phyloP scores from a whole-genome alignment of 208 protist genomes.

The Leishmania tarentolae region DNA sequence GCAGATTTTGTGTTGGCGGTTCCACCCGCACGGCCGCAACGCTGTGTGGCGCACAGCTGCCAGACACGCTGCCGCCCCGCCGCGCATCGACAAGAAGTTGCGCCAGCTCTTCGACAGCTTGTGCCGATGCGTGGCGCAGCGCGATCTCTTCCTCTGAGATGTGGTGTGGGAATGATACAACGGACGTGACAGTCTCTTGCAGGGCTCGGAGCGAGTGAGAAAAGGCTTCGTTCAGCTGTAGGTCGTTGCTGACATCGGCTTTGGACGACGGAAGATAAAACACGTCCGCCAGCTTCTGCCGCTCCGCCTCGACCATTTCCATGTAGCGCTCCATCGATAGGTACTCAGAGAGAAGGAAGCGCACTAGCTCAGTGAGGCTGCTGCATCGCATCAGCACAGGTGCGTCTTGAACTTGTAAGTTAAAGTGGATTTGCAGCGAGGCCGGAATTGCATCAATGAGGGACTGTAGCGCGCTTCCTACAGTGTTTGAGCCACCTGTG shows the following conservation, averaged over 20 bases:
- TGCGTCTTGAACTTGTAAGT: conserved; percentile 18
- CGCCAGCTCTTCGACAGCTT: conserved; percentile 68
- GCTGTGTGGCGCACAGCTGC: conserved; percentile 4
- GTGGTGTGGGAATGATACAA: conserved; percentile 35
- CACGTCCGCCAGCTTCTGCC: conserved; percentile 10
- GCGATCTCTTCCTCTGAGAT: conserved; percentile 33
- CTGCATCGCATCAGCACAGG: conserved; percentile 17
- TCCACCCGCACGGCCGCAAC: conserved; percentile 42
- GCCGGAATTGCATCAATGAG: conserved; percentile 30
- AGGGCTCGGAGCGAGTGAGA: conserved; percentile 16
- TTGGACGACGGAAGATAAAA: conserved; percentile 10
- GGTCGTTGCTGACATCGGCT: background rate
- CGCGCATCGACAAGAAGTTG: conserved; percentile 53
- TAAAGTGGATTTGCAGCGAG: conserved; percentile 37
- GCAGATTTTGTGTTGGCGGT: conserved; percentile 54
- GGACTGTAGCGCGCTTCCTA: conserved; percentile 18
- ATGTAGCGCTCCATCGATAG: conserved; percentile 38
- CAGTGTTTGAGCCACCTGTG: background rate
- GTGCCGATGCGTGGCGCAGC: conserved; percentile 20
- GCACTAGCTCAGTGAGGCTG: conserved; percentile 16
- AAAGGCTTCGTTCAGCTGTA: conserved; percentile 27
- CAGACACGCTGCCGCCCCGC: conserved; percentile 6
- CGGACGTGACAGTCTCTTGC: conserved; percentile 39
- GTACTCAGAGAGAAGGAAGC: conserved; percentile 33
- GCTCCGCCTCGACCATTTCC: conserved; percentile 27